Conservation (phyloP, 352 stramenopile genomes). For the Globisporangium mamillatum region DNA sequence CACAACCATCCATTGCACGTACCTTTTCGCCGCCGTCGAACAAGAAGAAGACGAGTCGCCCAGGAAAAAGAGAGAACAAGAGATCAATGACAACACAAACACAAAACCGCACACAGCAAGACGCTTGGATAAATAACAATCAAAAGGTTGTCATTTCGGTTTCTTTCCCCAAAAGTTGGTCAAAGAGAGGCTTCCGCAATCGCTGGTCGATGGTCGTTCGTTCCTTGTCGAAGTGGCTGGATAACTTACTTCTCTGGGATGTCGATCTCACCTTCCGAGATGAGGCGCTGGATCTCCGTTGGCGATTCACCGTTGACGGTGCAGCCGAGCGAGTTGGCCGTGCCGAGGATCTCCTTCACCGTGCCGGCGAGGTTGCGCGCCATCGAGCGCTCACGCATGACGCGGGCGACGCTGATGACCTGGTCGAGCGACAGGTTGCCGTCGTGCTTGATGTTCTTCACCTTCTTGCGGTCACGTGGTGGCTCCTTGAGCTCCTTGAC, state of each 20-base stretch:
- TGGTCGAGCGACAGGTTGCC: conserved; percentile 99
- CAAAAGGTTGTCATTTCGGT: conserved; percentile 15
- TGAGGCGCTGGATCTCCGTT: conserved; percentile 95
- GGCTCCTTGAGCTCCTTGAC: conserved; percentile 99
- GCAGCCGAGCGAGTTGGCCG: conserved; percentile 98
- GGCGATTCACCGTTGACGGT: conserved; percentile 98
- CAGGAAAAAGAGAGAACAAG: conserved; percentile 11
- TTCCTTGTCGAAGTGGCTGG: background rate
- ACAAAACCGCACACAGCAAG: background rate
- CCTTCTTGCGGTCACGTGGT: conserved; percentile 98
- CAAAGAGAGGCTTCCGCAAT: conserved; percentile 13
- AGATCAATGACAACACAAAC: background rate
- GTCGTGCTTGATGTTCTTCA: conserved; percentile 99
- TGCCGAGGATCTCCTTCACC: conserved; percentile 99
- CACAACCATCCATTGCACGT: conserved; percentile 1
- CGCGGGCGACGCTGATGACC: conserved; percentile 97
- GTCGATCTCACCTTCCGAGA: conserved; percentile 96
- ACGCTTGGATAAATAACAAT: conserved; percentile 18
- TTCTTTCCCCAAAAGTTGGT: conserved; percentile 14
- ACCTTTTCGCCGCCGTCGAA: background rate
- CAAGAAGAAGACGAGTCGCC: background rate
- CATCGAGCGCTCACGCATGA: conserved; percentile 98
- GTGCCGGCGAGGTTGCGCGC: conserved; percentile 94
- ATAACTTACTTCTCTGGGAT: conserved; percentile 94
- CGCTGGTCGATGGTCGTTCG: background rate